Percentiles rank a stretch among this genome's conserved stretches.
Conservation (phyloP, 371 early-diverging fungal genomes). For the Mucor velutinosus region DNA sequence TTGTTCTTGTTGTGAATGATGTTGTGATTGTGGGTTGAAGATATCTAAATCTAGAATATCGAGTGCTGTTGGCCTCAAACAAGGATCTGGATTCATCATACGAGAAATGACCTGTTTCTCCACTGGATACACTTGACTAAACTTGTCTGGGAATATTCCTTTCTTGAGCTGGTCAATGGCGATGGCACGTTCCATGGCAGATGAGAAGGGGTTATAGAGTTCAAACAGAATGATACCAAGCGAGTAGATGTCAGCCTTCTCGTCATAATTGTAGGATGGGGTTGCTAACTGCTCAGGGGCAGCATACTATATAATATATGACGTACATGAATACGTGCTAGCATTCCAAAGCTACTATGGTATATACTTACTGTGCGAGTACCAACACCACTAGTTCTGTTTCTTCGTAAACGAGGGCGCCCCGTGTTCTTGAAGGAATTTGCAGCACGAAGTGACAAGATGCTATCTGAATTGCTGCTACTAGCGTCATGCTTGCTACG, state of each 20-base stretch:
- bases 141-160: constrained; percentile 72
- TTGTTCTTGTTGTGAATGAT: neutral
- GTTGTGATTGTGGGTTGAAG: neutral
- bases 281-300: constrained; percentile 89
- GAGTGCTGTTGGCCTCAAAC: constrained; percentile 70
- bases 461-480: constrained; percentile 7
- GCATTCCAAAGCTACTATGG: neutral
- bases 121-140: constrained; percentile 77
- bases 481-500: neutral
- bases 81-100: constrained; percentile 78
- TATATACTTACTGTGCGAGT: constrained; percentile 65
- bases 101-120: constrained; percentile 79
- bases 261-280: constrained; percentile 57
- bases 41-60: constrained; percentile 44
- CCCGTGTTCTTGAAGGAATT: neutral
- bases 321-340: neutral
- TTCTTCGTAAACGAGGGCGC: constrained; percentile 5
- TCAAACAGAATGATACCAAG: constrained; percentile 76
- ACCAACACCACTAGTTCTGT: constrained; percentile 67
- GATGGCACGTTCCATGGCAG: constrained; percentile 68
- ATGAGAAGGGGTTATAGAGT: constrained; percentile 65
- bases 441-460: neutral
- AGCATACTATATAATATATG: constrained; percentile 71
- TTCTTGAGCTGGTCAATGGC: constrained; percentile 62
- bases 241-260: constrained; percentile 73